Conservation (phyloP, 2,329 filamentous ascomycete genomes). For the Fusarium beomiforme region DNA sequence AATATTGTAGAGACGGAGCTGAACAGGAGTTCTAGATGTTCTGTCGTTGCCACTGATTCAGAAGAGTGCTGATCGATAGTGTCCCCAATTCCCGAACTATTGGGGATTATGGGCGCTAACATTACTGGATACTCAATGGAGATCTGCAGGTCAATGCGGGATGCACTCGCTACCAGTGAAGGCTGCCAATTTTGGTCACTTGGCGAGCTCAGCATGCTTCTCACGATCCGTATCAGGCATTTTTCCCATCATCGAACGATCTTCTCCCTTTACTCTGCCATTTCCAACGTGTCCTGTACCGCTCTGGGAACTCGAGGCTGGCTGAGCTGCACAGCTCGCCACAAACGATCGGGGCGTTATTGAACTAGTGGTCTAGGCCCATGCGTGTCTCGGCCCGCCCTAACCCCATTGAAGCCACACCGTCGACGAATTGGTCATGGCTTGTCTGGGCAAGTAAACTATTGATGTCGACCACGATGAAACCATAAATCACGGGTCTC, state of each 20-base stretch:
- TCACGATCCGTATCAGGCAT: background rate
- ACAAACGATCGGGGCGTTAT: background rate
- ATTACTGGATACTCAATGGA: background rate
- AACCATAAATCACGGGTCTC: background rate
- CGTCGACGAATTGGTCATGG: background rate
- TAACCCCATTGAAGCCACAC: background rate
- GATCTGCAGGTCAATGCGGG: background rate
- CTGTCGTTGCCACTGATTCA: background rate
- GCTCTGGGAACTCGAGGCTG: background rate
- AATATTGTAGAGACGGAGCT: background rate
- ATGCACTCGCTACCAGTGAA: background rate
- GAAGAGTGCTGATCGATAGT: background rate
- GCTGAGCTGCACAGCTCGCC: background rate
- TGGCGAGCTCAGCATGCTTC: rapidly evolving
- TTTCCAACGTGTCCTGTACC: rapidly evolving
- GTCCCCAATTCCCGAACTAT: background rate
- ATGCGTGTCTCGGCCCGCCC: background rate
- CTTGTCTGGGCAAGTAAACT: background rate
- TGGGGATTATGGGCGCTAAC: background rate
- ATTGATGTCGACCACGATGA: background rate
- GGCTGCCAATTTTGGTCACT: background rate
- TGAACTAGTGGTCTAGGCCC: background rate
- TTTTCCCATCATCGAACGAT: rapidly evolving
- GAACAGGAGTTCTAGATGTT: background rate
- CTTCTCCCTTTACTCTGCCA: background rate